Percentiles rank a stretch among this genome's conserved stretches.
Conservation (phyloP, 768 basidiomycete species). For the Lactarius indigo region DNA sequence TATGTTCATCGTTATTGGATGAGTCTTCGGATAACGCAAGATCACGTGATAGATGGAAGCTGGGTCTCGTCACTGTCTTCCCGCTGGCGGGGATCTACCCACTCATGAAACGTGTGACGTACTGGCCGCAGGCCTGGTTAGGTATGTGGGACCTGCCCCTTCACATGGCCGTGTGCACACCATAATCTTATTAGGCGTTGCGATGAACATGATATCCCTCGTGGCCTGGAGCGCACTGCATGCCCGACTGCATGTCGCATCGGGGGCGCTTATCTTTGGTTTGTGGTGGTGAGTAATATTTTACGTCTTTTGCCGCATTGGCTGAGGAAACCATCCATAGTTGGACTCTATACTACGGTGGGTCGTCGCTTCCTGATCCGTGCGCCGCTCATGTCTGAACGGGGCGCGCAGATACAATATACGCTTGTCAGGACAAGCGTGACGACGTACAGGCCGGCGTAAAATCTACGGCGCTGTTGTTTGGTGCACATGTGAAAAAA, state of each 20-base stretch:
- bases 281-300: conserved; percentile 6
- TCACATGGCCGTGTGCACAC: background rate
- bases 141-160: conserved; percentile 19
- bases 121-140: conserved; percentile 33
- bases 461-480: conserved; percentile 61
- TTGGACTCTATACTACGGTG: conserved; percentile 25
- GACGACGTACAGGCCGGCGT: conserved; percentile 58
- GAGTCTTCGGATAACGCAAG: background rate
- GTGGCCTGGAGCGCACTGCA: conserved; percentile 22
- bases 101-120: conserved; percentile 32
- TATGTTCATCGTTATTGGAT: conserved; percentile 7
- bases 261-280: conserved; percentile 2
- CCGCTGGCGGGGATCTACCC: conserved; percentile 30
- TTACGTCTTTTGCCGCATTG: background rate
- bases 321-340: background rate
- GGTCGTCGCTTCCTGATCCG: background rate
- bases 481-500: conserved; percentile 42
- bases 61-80: conserved; percentile 27
- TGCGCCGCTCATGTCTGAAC: conserved; percentile 33
- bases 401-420: conserved; percentile 52
- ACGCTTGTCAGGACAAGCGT: conserved; percentile 57
- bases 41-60: conserved; percentile 20
- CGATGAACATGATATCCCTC: conserved; percentile 25
- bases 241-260: background rate
- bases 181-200: conserved; percentile 21